Evolutionary conservation across 2,329 filamentous ascomycete species (phyloP).

Genomic region (Lithohypha guttulata): DNA sequence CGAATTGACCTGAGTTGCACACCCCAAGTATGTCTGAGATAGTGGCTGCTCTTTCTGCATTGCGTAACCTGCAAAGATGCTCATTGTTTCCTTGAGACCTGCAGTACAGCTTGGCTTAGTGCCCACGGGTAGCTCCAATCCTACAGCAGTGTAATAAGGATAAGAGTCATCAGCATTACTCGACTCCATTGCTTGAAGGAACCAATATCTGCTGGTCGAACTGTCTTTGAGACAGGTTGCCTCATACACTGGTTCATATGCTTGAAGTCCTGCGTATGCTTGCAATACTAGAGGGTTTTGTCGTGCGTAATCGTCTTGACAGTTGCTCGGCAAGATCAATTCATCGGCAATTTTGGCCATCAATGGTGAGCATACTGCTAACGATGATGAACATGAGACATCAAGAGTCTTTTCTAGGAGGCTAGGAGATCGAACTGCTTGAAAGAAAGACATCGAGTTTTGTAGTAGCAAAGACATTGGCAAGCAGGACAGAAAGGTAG

Average conservation of each 20-base stretch:
- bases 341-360: constrained; percentile 56
- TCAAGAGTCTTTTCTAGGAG: constrained; percentile 69
- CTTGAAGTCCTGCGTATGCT: constrained; percentile 63
- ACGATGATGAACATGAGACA: constrained; percentile 60
- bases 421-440: constrained; percentile 59
- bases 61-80: constrained; percentile 61
- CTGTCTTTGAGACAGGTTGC: constrained; percentile 71
- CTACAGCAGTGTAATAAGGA: constrained; percentile 77
- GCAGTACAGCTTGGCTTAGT: constrained; percentile 62
- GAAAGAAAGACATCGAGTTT: constrained; percentile 78
- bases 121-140: constrained; percentile 55
- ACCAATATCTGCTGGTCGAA: constrained; percentile 60
- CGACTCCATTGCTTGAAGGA: constrained; percentile 68
- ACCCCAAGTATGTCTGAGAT: constrained; percentile 55
- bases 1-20: constrained; percentile 63
- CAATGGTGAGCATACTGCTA: constrained; percentile 52
- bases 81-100: constrained; percentile 74
- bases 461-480: constrained; percentile 76
- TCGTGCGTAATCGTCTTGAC: constrained; percentile 57
- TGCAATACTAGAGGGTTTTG: constrained; percentile 61
- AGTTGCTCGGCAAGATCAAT: constrained; percentile 53
- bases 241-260: constrained; percentile 68
- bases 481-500: constrained; percentile 62
- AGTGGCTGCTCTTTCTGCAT: constrained; percentile 57
- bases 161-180: constrained; percentile 62